Evolutionary conservation across 805 yeast genomes (phyloP).

Genomic region (Scheffersomyces lignosus): DNA sequence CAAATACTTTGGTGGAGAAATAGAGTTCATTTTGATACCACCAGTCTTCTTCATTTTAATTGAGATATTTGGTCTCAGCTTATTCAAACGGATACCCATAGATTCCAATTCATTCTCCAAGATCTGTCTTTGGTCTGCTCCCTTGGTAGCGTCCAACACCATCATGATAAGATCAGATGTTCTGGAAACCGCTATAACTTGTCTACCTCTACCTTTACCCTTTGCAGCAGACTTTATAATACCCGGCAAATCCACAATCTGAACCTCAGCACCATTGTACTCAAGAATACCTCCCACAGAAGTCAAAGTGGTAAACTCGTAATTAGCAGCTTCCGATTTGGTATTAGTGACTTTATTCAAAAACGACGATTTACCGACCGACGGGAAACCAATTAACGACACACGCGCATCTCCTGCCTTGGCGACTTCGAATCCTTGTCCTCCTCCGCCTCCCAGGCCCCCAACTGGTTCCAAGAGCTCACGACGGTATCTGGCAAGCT

Average conservation of each 20-base stretch:
- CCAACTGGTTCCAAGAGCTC: conserved; percentile 90
- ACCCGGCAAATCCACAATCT: conserved; percentile 96
- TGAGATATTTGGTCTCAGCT: conserved; percentile 71
- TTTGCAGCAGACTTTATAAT: conserved; percentile 95
- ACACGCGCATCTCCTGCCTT: conserved; percentile 97
- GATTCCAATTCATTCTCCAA: conserved; percentile 88
- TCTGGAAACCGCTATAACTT: conserved; percentile 93
- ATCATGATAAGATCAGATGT: conserved; percentile 90
- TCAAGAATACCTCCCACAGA: conserved; percentile 95
- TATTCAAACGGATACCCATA: conserved; percentile 89
- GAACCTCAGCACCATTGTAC: conserved; percentile 95
- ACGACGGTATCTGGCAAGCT: conserved; percentile 87
- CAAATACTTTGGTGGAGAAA: conserved; percentile 77
- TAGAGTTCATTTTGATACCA: conserved; percentile 81
- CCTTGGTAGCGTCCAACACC: conserved; percentile 95
- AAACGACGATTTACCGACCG: conserved; percentile 94
- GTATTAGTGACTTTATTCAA: conserved; percentile 89
- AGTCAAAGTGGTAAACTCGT: conserved; percentile 93
- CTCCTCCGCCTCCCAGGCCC: conserved; percentile 71
- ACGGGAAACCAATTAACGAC: conserved; percentile 93
- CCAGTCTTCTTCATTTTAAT: conserved; percentile 84
- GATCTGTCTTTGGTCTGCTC: conserved; percentile 82
- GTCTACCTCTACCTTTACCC: conserved; percentile 97
- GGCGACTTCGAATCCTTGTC: conserved; percentile 90
- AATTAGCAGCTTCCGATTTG: conserved; percentile 90